Percentiles rank a stretch among this genome's conserved stretches.
These are phyloP conservation scores for Crithidia expoeki DNA, from an alignment of 208 protist genomes.

Conservation along the genomic window DNA sequence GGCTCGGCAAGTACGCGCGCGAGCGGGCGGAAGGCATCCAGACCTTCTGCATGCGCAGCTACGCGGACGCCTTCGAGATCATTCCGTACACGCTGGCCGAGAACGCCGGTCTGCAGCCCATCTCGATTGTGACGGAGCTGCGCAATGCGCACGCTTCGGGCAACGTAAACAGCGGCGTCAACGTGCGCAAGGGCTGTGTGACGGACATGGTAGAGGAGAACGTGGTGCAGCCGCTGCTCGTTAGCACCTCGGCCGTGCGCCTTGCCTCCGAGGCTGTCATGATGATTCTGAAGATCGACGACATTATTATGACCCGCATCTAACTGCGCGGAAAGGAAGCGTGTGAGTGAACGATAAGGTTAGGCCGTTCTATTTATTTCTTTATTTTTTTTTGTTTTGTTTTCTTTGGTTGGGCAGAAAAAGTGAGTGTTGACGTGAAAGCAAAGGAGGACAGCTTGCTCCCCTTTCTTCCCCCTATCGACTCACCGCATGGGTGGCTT, in stretches of 20 bases:
- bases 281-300: conserved; percentile 98
- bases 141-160: conserved; percentile 95
- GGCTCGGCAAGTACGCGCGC: conserved; percentile 93
- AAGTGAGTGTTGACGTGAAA: background rate
- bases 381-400: background rate
- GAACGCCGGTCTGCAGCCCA: conserved; percentile 98
- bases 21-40: conserved; percentile 82
- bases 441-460: background rate
- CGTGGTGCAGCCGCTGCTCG: conserved; percentile 98
- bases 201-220: conserved; percentile 98
- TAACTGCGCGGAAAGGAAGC: conserved; percentile 31
- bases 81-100: conserved; percentile 99
- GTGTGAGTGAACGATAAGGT: no score
- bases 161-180: conserved; percentile 92
- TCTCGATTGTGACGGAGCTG: conserved; percentile 98
- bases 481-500: no score
- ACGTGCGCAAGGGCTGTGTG: conserved; percentile 95
- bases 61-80: conserved; percentile 98
- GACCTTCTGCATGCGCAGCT: conserved; percentile 95
- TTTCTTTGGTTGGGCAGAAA: background rate
- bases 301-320: conserved; percentile 87
- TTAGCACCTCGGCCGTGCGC: conserved; percentile 93
- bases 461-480: no score
- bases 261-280: conserved; percentile 99
- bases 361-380: no score